Base-by-base conservation (phyloP, 1,139 yeast genomes). In the Zygosaccharomyces pseudobailii region DNA sequence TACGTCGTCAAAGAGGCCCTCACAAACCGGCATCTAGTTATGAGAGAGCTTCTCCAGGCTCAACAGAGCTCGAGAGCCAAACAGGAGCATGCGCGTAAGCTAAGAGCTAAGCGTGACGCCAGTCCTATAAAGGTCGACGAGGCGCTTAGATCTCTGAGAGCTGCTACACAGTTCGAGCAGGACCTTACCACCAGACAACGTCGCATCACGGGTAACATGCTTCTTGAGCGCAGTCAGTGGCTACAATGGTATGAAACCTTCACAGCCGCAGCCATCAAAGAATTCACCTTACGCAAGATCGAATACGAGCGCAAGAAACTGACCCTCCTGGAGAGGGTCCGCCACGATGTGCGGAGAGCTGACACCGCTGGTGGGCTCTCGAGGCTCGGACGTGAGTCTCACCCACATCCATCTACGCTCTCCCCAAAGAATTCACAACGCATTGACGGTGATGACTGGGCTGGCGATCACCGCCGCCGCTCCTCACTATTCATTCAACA, bases 91-190 rank as follows among this genome's bases (percentile, higher is more conserved):
- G 95, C 95, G 1, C 78, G 85, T 25, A 83, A 84, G 56, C 74
- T 90, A 47, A 84, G 87, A 59, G 82, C 79, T 51, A 85, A 83
- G 55, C 72, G 89, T 22, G 80, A 87, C 43, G 82, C 88, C 46
- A 92, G 86, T 61, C 96, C 97, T 0, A 68, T 85, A 33, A 87
- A 85, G 61, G 96, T 89, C 2, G 97, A 92, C 59, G 97, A 90
- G 55, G 95, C 97, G 0, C 78, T 90, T 36, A 73, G 84, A 45
- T 74, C 87, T 9, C 73, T 90, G 47, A 96, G 90, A 61, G 80
- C 78, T 40, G 95, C 96, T 2, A 79, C 86, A n/a, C 80, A 79
- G 52, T 74, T 79, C 9, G 96, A 90, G 62, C 87, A 85, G 55
- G 82, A 82, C 33, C 72, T 90, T 47, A 79, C 83, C 19, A 70